Conservation (phyloP, 1,284 basidiomycete species). For the Takashimella tepidaria region DNA sequence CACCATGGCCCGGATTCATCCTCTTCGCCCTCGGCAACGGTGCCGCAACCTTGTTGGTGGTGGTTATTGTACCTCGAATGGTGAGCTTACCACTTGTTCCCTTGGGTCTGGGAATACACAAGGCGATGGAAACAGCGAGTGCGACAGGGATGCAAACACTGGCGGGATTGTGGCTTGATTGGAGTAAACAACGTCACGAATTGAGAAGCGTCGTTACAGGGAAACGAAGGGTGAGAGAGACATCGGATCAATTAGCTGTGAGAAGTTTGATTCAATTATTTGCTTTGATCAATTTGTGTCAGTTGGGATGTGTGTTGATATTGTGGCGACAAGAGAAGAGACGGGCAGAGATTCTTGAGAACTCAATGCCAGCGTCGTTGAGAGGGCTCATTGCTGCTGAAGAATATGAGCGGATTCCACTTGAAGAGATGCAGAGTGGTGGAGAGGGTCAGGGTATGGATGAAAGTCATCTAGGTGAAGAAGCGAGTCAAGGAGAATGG, state of each 20-base stretch:
- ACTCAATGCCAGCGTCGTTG: constrained; percentile 33
- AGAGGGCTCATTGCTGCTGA: constrained; percentile 4
- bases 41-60: constrained; percentile 64
- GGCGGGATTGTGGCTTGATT: constrained; percentile 60
- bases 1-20: constrained; percentile 59
- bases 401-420: constrained; percentile 24
- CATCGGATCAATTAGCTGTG: constrained; percentile 21
- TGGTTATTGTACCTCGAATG: constrained; percentile 67
- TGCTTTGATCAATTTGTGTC: constrained; percentile 57
- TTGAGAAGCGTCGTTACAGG: too few relatives aligned
- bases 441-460: too few relatives aligned
- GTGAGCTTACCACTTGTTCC: constrained; percentile 67
- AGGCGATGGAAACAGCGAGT: constrained; percentile 68
- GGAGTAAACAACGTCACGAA: too few relatives aligned
- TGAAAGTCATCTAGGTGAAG: too few relatives aligned
- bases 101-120: constrained; percentile 71
- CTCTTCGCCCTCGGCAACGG: constrained; percentile 66
- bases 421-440: constrained; percentile 2
- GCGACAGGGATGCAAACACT: constrained; percentile 66
- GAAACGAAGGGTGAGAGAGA: constrained; percentile 26
- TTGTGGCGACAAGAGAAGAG: constrained; percentile 52
- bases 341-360: constrained; percentile 5
- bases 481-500: too few relatives aligned
- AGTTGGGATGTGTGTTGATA: constrained; percentile 54
- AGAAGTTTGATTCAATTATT: constrained; percentile 58